phyloP scores from a whole-genome alignment of 306 rosid species.

The Betula pendula region DNA sequence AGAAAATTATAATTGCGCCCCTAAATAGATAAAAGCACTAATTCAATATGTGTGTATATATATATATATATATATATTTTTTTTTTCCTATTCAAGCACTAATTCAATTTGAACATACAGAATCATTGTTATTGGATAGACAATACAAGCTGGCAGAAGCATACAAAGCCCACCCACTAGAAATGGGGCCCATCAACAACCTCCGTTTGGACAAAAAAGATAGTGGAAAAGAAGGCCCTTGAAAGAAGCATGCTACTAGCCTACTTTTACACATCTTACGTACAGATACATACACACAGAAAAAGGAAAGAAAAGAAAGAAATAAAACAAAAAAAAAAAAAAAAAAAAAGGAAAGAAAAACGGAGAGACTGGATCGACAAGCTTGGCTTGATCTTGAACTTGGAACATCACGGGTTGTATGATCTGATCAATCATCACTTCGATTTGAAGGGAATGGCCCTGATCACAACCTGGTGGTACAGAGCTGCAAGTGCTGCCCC shows the following conservation, averaged over 20 bases:
- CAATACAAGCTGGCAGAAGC: slow-evolving; percentile 19
- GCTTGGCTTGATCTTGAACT: neutral
- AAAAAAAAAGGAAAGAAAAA: slow-evolving; percentile 4
- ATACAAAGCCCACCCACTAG: slow-evolving; percentile 22
- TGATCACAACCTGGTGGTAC: slow-evolving; percentile 58
- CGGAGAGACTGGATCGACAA: neutral
- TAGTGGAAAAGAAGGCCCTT: neutral
- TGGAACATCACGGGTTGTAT: neutral
- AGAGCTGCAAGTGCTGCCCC: slow-evolving; percentile 66
- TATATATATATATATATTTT: too few species aligned
- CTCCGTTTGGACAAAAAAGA: slow-evolving; percentile 5
- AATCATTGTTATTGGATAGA: slow-evolving; percentile 20
- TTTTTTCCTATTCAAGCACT: too few species aligned
- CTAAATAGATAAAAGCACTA: too few species aligned
- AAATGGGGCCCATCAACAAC: neutral
- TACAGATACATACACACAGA: slow-evolving; percentile 2
- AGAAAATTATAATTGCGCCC: too few species aligned
- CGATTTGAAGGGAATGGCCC: slow-evolving; percentile 59
- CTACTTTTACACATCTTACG: slow-evolving; percentile 19
- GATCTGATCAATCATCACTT: slow-evolving; percentile 23
- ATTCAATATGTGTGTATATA: too few species aligned
- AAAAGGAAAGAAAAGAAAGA: slow-evolving; percentile 4
- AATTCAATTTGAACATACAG: neutral
- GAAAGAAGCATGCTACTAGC: neutral
- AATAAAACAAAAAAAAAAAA: slow-evolving; percentile 1